Conservation (phyloP, 306 rosid species). For the Quercus aquifolioides region DNA sequence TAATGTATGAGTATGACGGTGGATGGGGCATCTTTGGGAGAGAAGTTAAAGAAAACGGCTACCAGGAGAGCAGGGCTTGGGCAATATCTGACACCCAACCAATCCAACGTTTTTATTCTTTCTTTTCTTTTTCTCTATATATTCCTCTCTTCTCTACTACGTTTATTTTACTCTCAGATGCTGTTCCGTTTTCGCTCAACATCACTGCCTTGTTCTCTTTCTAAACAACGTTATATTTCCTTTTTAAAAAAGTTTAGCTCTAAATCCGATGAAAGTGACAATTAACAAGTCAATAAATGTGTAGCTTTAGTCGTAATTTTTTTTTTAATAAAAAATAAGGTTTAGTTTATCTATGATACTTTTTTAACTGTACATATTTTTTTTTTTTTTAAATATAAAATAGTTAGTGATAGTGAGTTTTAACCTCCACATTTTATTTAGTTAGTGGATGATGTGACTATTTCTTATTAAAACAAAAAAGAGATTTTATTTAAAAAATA, state of each 20-base stretch:
- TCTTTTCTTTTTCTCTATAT: slow-evolving; percentile 22
- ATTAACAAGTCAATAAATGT: no score
- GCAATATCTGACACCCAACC: slow-evolving; percentile 35
- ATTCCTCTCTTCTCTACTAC: no score
- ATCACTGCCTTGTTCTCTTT: no score
- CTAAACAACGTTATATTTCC: no score
- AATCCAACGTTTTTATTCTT: slow-evolving; percentile 56
- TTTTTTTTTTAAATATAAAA: no score
- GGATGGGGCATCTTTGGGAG: slow-evolving; percentile 16
- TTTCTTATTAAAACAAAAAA: no score
- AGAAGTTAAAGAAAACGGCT: slow-evolving; percentile 64
- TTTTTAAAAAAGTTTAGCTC: no score
- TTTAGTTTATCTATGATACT: no score
- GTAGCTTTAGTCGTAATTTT: no score
- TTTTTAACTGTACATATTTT: accelerated
- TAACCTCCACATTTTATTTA: accelerated
- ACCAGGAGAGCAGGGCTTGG: slow-evolving; percentile 2
- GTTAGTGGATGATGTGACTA: accelerated
- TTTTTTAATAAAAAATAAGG: no score
- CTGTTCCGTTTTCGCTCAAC: slow-evolving; percentile 5
- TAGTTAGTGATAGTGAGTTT: accelerated
- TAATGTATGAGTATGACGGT: slow-evolving; percentile 9
- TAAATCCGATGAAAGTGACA: no score
- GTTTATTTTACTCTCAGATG: slow-evolving; percentile 6
- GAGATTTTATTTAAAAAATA: accelerated